Evolutionary conservation across 208 protist genomes (phyloP), one percentile per base, ranked within the genome.

Genomic region (Leishmania aethiopica): DNA sequence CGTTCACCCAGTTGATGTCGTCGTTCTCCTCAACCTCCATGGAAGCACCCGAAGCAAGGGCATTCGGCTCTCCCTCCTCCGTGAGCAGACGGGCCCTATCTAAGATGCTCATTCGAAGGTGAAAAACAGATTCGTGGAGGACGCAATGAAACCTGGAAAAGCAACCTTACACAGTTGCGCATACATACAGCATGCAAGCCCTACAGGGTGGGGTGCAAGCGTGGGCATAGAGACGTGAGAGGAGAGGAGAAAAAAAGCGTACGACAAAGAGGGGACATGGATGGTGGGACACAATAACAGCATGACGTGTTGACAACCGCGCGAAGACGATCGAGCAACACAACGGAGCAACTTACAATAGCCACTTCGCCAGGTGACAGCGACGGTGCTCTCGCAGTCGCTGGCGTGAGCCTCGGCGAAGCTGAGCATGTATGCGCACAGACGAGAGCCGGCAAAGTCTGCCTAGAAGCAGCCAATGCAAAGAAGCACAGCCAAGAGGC

Each of bases 1-100:
- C 83, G 47, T 62, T 90, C 40, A 89, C 89, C 89, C 89, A 92
- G 76, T 90, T 83, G 45, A 82, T 80, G 53, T 89, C 86, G 47
- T 90, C 86, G 32, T 82, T 74, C 64, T 85, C 82, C 55, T 86
- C 82, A 40, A 86, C 17, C 51, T 62, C 57, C 76, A 77, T 81
- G 64, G 45, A 84, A 42, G 15, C 76, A 32, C 69, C 74, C 25
- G 70, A 3, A 7, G 42, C 25, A 22, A 17, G 73, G 47, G 78
- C 60, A 77, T 49, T 32, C 51, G 66, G 69, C 7, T 59, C 51
- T 3, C 40, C 37, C 77, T 78, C 70, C 69, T 81, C 77, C 49
- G 75, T 49, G 40, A 88, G 72, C 51, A 82, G 74, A 11, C 74
- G 83, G 42, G 57, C 57, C 5, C 73, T 72, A 42, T 67, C 78